phyloP scores from a whole-genome alignment of 129 eudicot species.

The Artemisia tridentata region DNA sequence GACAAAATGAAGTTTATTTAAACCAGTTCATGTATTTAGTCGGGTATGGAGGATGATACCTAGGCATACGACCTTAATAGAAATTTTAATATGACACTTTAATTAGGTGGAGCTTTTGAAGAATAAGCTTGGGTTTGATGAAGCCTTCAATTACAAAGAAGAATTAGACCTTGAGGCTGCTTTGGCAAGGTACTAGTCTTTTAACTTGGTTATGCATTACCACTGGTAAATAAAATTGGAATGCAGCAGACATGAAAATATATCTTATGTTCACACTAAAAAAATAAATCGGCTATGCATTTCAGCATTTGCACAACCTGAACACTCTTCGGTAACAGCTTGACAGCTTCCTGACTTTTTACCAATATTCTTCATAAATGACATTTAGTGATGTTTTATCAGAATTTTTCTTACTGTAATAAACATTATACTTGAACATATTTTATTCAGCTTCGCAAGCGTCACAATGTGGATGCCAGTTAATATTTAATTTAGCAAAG shows the following conservation, averaged over 20 bases:
- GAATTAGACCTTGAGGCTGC: conserved; percentile 74
- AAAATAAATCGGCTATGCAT: too few species aligned
- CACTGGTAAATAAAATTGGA: too few species aligned
- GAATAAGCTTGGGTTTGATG: conserved; percentile 71
- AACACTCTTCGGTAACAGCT: too few species aligned
- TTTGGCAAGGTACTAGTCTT: conserved; percentile 51
- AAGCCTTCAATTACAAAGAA: conserved; percentile 85
- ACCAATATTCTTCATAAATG: too few species aligned
- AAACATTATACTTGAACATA: too few species aligned
- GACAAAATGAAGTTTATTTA: not conserved
- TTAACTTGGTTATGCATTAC: not conserved
- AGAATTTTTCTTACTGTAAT: too few species aligned
- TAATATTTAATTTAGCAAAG: conserved; percentile 1
- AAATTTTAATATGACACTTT: not conserved
- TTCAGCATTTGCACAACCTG: too few species aligned
- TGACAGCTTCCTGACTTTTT: not conserved
- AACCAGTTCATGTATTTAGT: too few species aligned
- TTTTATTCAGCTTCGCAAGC: not conserved
- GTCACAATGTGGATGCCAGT: not conserved
- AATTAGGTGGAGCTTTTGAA: conserved; percentile 78
- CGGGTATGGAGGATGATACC: too few species aligned
- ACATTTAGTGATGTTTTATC: too few species aligned
- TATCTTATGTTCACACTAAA: too few species aligned
- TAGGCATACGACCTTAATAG: not conserved
- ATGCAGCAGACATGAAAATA: too few species aligned